Conservation (phyloP, 164 flowering plant species). For the Umbilicus rupestris region DNA sequence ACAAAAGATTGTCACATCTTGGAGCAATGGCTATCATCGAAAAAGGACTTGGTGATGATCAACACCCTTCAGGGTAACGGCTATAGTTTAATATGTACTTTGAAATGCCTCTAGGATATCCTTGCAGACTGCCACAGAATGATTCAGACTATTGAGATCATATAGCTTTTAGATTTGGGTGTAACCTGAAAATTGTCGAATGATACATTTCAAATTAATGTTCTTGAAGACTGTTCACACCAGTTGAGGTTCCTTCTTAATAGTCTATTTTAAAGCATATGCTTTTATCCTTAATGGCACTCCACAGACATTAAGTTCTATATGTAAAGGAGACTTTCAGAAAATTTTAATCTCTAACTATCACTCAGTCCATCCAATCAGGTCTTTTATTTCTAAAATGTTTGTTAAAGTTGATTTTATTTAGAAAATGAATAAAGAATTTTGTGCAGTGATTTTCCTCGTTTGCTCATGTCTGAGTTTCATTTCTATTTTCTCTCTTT, state of each 20-base stretch:
- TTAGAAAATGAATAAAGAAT: neutral
- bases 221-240: too few relatives aligned
- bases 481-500: neutral
- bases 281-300: too few relatives aligned
- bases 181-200: too few relatives aligned
- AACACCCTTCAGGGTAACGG: constrained; percentile 89
- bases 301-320: too few relatives aligned
- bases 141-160: neutral
- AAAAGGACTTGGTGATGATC: constrained; percentile 95
- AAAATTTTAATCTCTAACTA: neutral
- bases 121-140: neutral
- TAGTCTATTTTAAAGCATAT: too few relatives aligned
- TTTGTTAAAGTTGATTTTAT: neutral
- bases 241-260: too few relatives aligned
- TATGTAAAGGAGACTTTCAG: too few relatives aligned
- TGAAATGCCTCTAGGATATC: neutral
- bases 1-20: constrained; percentile 73
- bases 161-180: neutral
- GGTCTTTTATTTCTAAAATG: neutral
- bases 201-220: too few relatives aligned
- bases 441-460: neutral
- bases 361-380: neutral
- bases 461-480: neutral
- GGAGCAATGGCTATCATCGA: constrained; percentile 68
- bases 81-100: constrained; percentile 1